Base-by-base conservation (phyloP, 2,329 filamentous ascomycete genomes). In the Penicillium italicum region DNA sequence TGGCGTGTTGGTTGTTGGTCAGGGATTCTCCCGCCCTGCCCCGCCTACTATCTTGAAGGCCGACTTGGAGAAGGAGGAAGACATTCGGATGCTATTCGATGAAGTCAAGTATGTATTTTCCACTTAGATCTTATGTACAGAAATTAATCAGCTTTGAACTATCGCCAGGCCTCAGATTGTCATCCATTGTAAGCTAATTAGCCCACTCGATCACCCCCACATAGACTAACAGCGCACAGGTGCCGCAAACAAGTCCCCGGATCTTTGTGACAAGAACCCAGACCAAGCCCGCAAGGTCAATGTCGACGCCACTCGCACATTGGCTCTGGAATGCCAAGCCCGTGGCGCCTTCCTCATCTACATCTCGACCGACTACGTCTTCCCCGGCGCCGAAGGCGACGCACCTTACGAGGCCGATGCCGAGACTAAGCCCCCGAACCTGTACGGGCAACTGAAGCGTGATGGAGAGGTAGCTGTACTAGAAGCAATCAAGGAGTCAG, bases 161-260 rank as follows among this genome's bases (percentile, higher is more conserved):
- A 30, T 46, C 33, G 16, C 50, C 36, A 90, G 88, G 67, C 90
- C 90, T 7, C 77, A 87, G 58, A 90, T 89, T 50, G 85, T 96
- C 42, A 82, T 96, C 34, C 91, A 96, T 72, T 93, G 90, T 91
- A 74, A 71, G 85, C 66, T 33, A 49, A 34, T 18, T 31, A 34
- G 5, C 12, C 44, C 18, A 24, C 34, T n/a, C 28, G 12, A 2
- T 14, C 37, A n/a, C 38, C 20, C 42, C n/a, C n/a, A 38, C 28
- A 36, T 20, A 37, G 48, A 50, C 57, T 65, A 46, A 64, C 57
- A 28, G 26, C 37, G 45, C 41, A 36, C 48, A 92, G 89, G 89
- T 69, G 92, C 91, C 38, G 91, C 91, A 43, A 92, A 96, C 73
- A 85, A 90, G 59, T 95, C 88, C 67, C 91, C 92, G 2, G 91